Evolutionary conservation across 1,139 yeast genomes (phyloP), one percentile per base, ranked within the genome.

Genomic region (Suhomyces maxii): DNA sequence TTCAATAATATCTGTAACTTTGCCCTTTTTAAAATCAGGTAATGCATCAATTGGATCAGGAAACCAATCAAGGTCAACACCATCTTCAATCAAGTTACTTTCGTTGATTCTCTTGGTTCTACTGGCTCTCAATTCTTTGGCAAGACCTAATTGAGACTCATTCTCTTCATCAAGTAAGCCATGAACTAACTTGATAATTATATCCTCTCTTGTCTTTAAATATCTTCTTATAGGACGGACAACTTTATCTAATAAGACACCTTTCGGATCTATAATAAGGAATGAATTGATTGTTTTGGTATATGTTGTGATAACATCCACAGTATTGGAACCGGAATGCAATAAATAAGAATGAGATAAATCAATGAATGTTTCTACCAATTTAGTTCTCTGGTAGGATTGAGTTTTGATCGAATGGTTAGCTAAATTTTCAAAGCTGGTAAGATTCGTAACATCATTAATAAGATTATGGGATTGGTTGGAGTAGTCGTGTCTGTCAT

Each of bases 11-110:
- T 89, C 96, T 44, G 77, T 75, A 8, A 79, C 80, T 43, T 76
- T 75, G n/a, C 79, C 80, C 52, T 81, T 82, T 45, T 80, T 77
- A 63, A 89, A 89, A 61, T 90, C 97, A 0, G 96, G 88, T 8
- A 95, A 78, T 0, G 96, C 96, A 66, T 88, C 97, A n/a, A 87
- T 77, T 0, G 97, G 97, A 57, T 89, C 97, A 0, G 98, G 98
- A 7, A 67, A 68, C 98, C 98, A 91, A 30, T 77, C 71, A 4
- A 84, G 63, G 51, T 78, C 83, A 33, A 65, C 64, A 37, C 62
- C 53, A 46, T 76, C 80, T 44, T 76, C 79, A 13, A 59, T 50
- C 2, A 53, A 44, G 3, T 54, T 51, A 34, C 30, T 38, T 7
- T 38, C 38, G 5, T 37, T 36, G 13, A 25, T 10, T 9, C 41